A percentile compares a stretch with the other conserved stretches of the same genome.
Evolutionary conservation across 306 rosid species (phyloP).

Genomic region (Leucaena leucocephala): DNA sequence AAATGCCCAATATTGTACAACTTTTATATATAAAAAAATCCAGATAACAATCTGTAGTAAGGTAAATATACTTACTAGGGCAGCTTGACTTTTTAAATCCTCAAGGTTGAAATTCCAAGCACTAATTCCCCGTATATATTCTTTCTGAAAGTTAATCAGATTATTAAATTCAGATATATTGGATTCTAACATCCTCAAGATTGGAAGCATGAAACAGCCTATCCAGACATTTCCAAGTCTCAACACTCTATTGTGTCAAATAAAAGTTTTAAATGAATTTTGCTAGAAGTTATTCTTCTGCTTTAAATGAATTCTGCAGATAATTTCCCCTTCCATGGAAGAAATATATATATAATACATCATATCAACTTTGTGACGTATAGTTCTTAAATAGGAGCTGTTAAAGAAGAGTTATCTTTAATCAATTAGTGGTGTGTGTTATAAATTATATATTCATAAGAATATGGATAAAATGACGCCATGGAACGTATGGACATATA

Average conservation of each 20-base stretch:
- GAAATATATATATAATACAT: background rate
- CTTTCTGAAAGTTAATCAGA: constrained; percentile 70
- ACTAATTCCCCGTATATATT: constrained; percentile 97
- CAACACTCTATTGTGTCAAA: background rate
- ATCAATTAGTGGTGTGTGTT: background rate
- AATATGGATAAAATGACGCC: background rate
- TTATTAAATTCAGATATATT: constrained; percentile 17
- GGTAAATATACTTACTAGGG: constrained; percentile 72
- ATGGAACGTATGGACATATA: background rate
- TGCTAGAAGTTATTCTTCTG: background rate
- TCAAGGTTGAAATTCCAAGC: constrained; percentile 99
- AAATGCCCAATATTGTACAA: constrained; percentile 19
- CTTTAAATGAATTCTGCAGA: constrained; percentile 1
- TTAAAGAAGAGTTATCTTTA: background rate
- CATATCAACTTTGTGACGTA: background rate
- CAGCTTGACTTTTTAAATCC: constrained; percentile 92
- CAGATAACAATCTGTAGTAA: constrained; percentile 30
- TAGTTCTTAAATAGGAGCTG: background rate
- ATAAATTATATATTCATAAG: background rate
- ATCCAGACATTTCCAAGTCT: background rate
- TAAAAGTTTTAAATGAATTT: background rate
- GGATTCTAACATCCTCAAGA: constrained; percentile 24
- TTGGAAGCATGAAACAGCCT: background rate
- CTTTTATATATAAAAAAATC: constrained; percentile 13
- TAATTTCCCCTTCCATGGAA: background rate